Percentiles rank a stretch among this genome's conserved stretches.
These are phyloP conservation scores for Pythium apleroticum DNA, from an alignment of 352 stramenopile genomes.

Conservation along the genomic window DNA sequence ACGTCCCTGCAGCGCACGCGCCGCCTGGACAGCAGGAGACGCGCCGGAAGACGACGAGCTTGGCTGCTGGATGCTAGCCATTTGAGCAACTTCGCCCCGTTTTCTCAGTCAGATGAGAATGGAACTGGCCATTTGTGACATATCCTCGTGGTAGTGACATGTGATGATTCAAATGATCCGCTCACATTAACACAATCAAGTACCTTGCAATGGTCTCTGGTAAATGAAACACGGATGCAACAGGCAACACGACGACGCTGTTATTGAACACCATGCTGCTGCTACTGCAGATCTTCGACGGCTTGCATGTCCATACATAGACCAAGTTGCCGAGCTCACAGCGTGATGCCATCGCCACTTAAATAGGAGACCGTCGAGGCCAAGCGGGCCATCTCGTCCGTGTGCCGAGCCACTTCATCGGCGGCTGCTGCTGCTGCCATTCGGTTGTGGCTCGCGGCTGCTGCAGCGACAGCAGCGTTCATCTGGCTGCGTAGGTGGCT, in stretches of 20 bases:
- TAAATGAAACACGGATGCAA: not conserved
- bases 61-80: conserved; percentile 18
- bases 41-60: not conserved
- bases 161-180: not conserved
- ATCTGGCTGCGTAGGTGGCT: conserved; percentile 13
- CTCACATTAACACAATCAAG: not conserved
- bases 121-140: conserved; percentile 11
- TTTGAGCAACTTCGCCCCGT: conserved; percentile 2
- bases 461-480: conserved; percentile 10
- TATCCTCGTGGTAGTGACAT: conserved; percentile 1
- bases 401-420: conserved; percentile 45
- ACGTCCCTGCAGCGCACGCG: not conserved
- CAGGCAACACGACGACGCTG: not conserved
- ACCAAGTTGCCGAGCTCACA: conserved; percentile 28
- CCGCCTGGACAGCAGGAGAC: conserved; percentile 12
- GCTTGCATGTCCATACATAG: not conserved
- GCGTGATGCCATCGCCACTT: conserved; percentile 59
- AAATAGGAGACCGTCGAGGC: conserved; percentile 66
- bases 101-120: conserved; percentile 13
- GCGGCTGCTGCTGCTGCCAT: conserved; percentile 20
- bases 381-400: conserved; percentile 60
- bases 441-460: conserved; percentile 23
- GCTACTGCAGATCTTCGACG: not conserved
- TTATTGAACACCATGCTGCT: not conserved
- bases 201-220: not conserved